Conservation (phyloP, 805 yeast genomes). For the Maudiozyma saulgeensis region DNA sequence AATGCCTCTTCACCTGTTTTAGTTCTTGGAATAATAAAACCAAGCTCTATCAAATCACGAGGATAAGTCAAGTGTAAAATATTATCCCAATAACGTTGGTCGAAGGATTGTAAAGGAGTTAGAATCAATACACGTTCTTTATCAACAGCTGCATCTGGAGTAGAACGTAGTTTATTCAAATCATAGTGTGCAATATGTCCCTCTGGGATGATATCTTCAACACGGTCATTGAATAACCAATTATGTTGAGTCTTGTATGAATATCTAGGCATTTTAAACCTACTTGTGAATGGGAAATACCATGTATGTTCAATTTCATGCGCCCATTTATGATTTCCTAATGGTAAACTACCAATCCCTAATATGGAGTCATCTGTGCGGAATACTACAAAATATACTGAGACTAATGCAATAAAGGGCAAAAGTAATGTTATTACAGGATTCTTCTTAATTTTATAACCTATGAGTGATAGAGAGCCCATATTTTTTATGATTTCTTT, state of each 20-base stretch:
- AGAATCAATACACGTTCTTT: constrained; percentile 77
- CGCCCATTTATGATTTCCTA: constrained; percentile 28
- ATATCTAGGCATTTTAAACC: constrained; percentile 36
- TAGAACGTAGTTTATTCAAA: constrained; percentile 65
- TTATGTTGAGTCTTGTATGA: constrained; percentile 32
- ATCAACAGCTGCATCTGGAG: constrained; percentile 62
- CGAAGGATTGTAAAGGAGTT: constrained; percentile 84
- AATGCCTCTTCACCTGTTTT: constrained; percentile 75
- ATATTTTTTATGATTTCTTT: not conserved
- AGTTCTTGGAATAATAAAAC: constrained; percentile 82
- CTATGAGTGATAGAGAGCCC: constrained; percentile 9
- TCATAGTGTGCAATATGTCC: constrained; percentile 78
- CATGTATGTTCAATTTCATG: constrained; percentile 28
- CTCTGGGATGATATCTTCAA: constrained; percentile 49
- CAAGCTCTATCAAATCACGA: constrained; percentile 73
- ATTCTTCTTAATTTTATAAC: constrained; percentile 23
- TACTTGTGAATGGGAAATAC: constrained; percentile 28
- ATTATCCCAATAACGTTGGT: constrained; percentile 82
- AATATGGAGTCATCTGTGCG: constrained; percentile 15
- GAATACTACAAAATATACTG: constrained; percentile 17
- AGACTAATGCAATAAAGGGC: constrained; percentile 16
- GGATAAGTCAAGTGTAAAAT: constrained; percentile 69
- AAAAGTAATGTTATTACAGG: constrained; percentile 17
- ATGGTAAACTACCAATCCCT: constrained; percentile 18
- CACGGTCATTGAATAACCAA: constrained; percentile 41